Base-by-base conservation (phyloP, 305 asterid genomes). In the Fraxinus xanthoxyloides region DNA sequence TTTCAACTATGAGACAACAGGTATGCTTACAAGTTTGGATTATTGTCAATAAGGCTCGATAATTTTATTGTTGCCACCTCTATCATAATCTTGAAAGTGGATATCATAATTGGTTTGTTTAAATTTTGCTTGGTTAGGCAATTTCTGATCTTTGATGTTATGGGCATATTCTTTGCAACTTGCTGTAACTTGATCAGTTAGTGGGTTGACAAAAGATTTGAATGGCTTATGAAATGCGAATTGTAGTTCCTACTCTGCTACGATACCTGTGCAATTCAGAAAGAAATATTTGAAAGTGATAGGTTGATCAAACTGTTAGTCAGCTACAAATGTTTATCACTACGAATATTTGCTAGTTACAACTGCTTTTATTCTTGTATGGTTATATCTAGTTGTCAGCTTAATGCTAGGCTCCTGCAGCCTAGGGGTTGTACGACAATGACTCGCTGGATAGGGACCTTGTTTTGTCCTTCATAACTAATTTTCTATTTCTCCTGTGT, bases 1-100 rank as follows among this genome's bases (percentile, higher is more conserved):
- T 96, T 89, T 96, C 98, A 54, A 94, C 97, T 26, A 94, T 92
- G 98, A 88, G 98, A 82, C 99, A 96, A 82, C 99, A 94, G 99
- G 99, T 92, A 85, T 74, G 72, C 77, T 72, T 78, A 75, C 72
- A 72, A 79, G 70, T 56, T 81, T n/a, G 78, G 80, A 76, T 75
- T 82, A 43, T 84, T 73, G 24, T 75, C 40, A 69, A 21, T 82
- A 13, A 34, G 76, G 80, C n/a, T 28, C 19, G 7, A 65, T 13
- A 65, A 65, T 9, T 10, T 65, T 26, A 65, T 65, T 65, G 73
- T 65, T 61, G 70, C 30, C 34, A 65, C 73, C 35, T 24, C 28
- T 65, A 65, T 65, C 19, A 65, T 65, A 26, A 65, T 26, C 73
- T 12, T 65, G 19, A 26, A 65, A 65, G 35, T 65, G 73, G 30